Evolutionary conservation across 306 rosid species (phyloP).

Genomic region (Cucurbita argyrosperma): DNA sequence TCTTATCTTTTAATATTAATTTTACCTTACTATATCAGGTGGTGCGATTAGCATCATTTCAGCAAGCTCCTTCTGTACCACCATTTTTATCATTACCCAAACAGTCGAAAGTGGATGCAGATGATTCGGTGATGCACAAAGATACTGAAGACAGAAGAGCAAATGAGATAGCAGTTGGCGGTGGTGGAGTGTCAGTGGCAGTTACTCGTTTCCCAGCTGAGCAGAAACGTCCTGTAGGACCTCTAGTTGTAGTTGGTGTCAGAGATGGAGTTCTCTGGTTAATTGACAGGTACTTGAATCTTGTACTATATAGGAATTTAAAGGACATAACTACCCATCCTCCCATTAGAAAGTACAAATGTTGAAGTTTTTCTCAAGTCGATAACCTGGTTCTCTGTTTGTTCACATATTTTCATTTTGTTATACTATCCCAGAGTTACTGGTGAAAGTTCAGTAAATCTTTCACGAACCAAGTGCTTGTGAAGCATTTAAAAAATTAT

Average conservation of each 20-base stretch:
- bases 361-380: background rate
- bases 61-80: slow-evolving; percentile 96
- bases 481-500: background rate
- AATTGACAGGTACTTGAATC: slow-evolving; percentile 67
- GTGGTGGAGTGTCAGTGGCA: slow-evolving; percentile 95
- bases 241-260: slow-evolving; percentile 86
- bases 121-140: slow-evolving; percentile 37
- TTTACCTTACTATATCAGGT: slow-evolving; percentile 39
- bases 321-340: background rate
- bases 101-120: slow-evolving; percentile 63
- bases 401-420: background rate
- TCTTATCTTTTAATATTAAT: background rate
- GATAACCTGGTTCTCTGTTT: background rate
- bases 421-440: background rate
- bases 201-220: slow-evolving; percentile 86
- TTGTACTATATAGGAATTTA: background rate
- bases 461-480: background rate
- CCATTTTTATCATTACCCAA: slow-evolving; percentile 68
- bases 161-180: slow-evolving; percentile 95
- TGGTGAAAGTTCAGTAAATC: background rate
- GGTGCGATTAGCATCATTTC: slow-evolving; percentile 96
- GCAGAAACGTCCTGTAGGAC: slow-evolving; percentile 98
- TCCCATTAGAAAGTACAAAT: background rate
- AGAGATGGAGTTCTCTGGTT: slow-evolving; percentile 99
- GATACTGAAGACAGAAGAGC: slow-evolving; percentile 62